Percentiles rank a stretch among this genome's conserved stretches.
Conservation (phyloP, 2,329 filamentous ascomycete species). For the Pleoardoris graminearum region DNA sequence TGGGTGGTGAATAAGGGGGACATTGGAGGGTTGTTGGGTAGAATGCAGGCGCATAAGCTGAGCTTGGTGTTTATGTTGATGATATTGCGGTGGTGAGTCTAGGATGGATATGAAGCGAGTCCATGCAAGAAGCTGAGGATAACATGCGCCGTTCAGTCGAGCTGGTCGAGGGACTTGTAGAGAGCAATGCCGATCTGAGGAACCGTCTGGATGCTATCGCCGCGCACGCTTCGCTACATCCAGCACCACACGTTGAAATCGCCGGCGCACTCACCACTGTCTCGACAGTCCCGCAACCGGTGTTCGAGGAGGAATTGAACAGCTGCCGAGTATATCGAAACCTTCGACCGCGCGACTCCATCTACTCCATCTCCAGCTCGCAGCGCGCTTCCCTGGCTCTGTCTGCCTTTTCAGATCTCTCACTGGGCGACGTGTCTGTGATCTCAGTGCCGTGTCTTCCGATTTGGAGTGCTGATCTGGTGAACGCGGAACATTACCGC, state of each 20-base stretch:
- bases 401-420: background rate
- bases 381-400: background rate
- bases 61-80: slow-evolving; percentile 4
- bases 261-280: background rate
- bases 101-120: background rate
- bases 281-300: background rate
- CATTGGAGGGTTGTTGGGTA: background rate
- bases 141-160: background rate
- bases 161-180: background rate
- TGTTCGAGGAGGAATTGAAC: background rate
- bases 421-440: background rate
- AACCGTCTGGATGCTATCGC: background rate
- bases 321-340: background rate
- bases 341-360: background rate
- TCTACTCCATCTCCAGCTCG: background rate
- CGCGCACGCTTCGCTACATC: background rate
- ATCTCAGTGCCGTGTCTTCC: background rate
- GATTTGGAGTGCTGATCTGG: background rate
- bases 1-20: background rate
- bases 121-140: background rate
- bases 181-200: background rate
- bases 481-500: background rate
- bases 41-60: slow-evolving; percentile 1
- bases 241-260: background rate
- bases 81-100: slow-evolving; percentile 1